These are phyloP conservation scores for Byssochlamys sp. DNA, from an alignment of 2,329 filamentous ascomycete species.

Conservation along the genomic window DNA sequence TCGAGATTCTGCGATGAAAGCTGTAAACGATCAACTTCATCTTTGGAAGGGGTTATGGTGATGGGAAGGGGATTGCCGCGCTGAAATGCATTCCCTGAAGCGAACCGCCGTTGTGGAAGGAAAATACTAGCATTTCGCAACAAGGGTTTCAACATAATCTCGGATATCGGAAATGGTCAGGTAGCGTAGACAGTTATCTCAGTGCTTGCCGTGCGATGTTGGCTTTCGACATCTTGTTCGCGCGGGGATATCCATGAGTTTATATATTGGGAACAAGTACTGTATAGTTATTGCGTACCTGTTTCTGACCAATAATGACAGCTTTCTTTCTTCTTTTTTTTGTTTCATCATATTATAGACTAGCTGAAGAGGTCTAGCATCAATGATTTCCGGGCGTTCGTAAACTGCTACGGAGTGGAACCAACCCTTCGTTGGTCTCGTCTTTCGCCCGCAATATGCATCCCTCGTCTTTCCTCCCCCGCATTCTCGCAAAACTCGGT, in stretches of 20 bases:
- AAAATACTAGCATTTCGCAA: neutral
- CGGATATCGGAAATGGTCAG: neutral
- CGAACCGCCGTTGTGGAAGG: neutral
- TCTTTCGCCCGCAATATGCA: conserved; percentile 1
- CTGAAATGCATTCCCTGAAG: neutral
- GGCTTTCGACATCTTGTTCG: neutral
- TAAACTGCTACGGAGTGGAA: neutral
- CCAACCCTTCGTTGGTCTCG: neutral
- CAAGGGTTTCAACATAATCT: neutral
- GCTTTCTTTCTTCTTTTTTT: neutral
- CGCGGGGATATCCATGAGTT: neutral
- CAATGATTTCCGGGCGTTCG: neutral
- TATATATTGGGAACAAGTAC: neutral
- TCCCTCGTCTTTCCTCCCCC: neutral
- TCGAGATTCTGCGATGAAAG: conserved; percentile 47
- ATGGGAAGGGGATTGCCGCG: conserved; percentile 11
- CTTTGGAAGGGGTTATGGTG: conserved; percentile 30
- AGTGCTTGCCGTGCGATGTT: neutral
- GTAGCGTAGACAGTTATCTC: neutral
- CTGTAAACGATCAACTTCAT: conserved; percentile 30
- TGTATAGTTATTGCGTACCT: neutral
- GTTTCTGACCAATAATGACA: neutral
- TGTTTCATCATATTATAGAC: neutral
- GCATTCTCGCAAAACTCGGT: neutral
- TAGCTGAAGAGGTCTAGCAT: neutral